Base-by-base conservation (phyloP, 2,329 filamentous ascomycete genomes). In the Pseudogymnoascus sp. region DNA sequence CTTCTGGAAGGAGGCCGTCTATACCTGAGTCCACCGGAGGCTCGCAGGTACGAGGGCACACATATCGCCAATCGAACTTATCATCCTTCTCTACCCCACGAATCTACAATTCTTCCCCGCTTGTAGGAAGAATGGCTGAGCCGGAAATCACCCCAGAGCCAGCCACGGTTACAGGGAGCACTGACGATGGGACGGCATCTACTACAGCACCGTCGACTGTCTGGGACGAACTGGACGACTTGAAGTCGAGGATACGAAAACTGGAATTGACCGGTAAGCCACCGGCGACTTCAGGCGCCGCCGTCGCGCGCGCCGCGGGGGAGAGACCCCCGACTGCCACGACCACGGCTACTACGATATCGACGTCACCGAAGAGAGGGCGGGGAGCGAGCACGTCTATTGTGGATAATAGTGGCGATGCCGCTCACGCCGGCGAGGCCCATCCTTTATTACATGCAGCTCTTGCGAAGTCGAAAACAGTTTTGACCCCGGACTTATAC, bases 221-320 rank as follows among this genome's bases (percentile, higher is more conserved):
- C 2, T 99, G 95, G 95, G 95, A 97, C 72, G 95, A 99, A 75
- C 78, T 99, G 28, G 95, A 97, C 69, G 95, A 97, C 67, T 78
- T 99, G 55, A 97, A 97, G 74, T 95, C 91, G 41, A 86, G 95
- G 31, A 96, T 99, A 69, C 88, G 91, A 69, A 90, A 91, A 64
- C 83, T 99, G 8, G 95, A 97, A 74, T 76, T 96, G 68, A 96
- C 91, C 2, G 93, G 93, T 63, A 96, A 96, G 75, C 78, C 95
- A 35, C 92, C 93, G 0, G 79, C 90, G 0, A 92, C 90, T 1
- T 93, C 92, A 2, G 89, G 88, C 37, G 90, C 90, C 2, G 89
- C 90, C 1, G 88, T 93, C 71, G 88, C 88, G 4, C 66, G 70
- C 25, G 71, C 68, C 4, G 70, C 71, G 9, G 88, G 88, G 37